Percentiles rank a stretch among this genome's conserved stretches.
These are phyloP conservation scores for Suillus plorans DNA, from an alignment of 768 basidiomycete genomes.

Conservation along the genomic window DNA sequence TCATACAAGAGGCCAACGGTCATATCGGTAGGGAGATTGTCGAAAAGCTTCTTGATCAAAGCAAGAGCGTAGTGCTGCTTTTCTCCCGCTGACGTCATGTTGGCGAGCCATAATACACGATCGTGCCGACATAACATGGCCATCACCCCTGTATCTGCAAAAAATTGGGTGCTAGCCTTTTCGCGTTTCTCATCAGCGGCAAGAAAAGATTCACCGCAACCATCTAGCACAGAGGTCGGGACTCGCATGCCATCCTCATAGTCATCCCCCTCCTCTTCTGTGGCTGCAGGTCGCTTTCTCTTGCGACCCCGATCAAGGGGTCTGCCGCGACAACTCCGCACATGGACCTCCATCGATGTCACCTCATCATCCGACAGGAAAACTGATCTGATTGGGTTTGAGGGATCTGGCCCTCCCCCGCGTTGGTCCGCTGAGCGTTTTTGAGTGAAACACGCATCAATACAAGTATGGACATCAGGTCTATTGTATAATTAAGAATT, in stretches of 20 bases:
- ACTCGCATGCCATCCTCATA: constrained; percentile 23
- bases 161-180: constrained; percentile 19
- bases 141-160: constrained; percentile 23
- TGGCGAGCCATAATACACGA: constrained; percentile 16
- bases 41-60: constrained; percentile 3
- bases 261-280: constrained; percentile 2
- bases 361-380: constrained; percentile 25
- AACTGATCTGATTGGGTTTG: constrained; percentile 14
- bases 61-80: constrained; percentile 18
- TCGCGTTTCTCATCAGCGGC: constrained; percentile 12
- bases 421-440: constrained; percentile 16
- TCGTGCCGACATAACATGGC: constrained; percentile 23
- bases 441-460: constrained; percentile 36
- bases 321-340: background rate
- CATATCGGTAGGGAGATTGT: constrained; percentile 15
- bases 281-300: background rate
- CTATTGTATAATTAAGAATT: background rate
- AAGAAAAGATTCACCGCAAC: constrained; percentile 29
- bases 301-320: background rate
- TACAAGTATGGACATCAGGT: constrained; percentile 17
- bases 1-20: constrained; percentile 23
- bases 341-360: constrained; percentile 17
- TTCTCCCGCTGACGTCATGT: constrained; percentile 20
- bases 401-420: constrained; percentile 11
- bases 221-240: constrained; percentile 31